A percentile compares a stretch with the other conserved stretches of the same genome.
These are phyloP conservation scores for Brassica cretica DNA, from an alignment of 345 rosid genomes.

Conservation along the genomic window DNA sequence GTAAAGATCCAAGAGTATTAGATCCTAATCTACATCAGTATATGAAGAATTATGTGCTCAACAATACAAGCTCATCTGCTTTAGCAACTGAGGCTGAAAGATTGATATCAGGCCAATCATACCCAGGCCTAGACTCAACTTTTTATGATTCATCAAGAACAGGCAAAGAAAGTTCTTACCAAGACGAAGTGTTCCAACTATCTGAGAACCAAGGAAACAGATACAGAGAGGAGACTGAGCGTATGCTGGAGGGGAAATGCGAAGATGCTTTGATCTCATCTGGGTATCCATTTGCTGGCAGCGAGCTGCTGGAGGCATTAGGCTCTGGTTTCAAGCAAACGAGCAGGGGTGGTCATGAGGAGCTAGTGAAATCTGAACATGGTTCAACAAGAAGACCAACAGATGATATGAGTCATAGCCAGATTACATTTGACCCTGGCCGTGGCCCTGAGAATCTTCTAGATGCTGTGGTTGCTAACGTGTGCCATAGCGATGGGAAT, in stretches of 20 bases:
- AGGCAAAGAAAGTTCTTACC: constrained; percentile 36
- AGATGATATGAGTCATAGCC: constrained; percentile 59
- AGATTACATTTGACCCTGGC: constrained; percentile 54
- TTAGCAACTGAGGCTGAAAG: constrained; percentile 51
- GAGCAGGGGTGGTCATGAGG: constrained; percentile 42
- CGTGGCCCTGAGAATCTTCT: constrained; percentile 73
- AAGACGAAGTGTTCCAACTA: neutral
- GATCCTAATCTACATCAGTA: constrained; percentile 37
- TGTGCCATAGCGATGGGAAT: constrained; percentile 53
- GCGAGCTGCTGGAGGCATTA: constrained; percentile 81
- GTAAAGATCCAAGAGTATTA: constrained; percentile 42
- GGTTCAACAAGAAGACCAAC: constrained; percentile 44
- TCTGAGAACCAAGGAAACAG: constrained; percentile 22
- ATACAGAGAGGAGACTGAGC: constrained; percentile 43
- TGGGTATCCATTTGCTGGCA: constrained; percentile 62
- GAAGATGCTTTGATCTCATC: constrained; percentile 42
- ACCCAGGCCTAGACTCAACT: constrained; percentile 43
- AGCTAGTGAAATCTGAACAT: constrained; percentile 51
- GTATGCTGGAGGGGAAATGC: constrained; percentile 39
- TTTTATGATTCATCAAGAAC: constrained; percentile 31
- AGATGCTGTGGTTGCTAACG: constrained; percentile 84
- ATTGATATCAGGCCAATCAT: constrained; percentile 35
- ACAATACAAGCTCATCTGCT: constrained; percentile 39
- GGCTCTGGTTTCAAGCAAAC: constrained; percentile 66
- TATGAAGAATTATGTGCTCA: constrained; percentile 40